Conservation (phyloP, 768 basidiomycete species). For the Termitomyces sp. region DNA sequence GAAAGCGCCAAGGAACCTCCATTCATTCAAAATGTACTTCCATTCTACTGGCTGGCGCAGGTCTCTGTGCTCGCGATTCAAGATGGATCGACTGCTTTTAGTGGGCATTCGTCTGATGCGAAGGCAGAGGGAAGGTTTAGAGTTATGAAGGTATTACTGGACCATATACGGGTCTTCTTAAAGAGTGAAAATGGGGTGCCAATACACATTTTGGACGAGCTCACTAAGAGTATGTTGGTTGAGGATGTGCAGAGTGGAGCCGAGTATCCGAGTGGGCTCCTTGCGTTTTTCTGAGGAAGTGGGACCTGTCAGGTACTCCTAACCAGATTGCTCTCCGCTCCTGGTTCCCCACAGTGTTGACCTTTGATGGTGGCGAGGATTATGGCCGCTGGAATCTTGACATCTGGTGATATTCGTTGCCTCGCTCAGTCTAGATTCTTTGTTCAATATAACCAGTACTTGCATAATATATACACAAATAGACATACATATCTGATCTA, state of each 20-base stretch:
- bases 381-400: too few species aligned
- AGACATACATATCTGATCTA: too few species aligned
- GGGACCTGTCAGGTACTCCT: too few species aligned
- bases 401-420: background rate
- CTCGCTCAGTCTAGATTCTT: too few species aligned
- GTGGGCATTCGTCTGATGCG: background rate
- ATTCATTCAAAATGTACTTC: slow-evolving; percentile 43
- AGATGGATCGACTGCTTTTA: slow-evolving; percentile 33
- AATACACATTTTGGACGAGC: slow-evolving; percentile 44
- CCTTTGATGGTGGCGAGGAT: too few species aligned
- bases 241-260: slow-evolving; percentile 7
- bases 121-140: slow-evolving; percentile 32
- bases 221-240: slow-evolving; percentile 33
- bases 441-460: too few species aligned
- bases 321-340: too few species aligned
- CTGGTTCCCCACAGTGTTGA: too few species aligned
- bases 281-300: slow-evolving; percentile 25
- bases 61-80: slow-evolving; percentile 50
- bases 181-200: slow-evolving; percentile 36
- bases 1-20: slow-evolving; percentile 28
- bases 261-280: slow-evolving; percentile 18
- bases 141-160: slow-evolving; percentile 48
- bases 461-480: too few species aligned
- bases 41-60: slow-evolving; percentile 64
- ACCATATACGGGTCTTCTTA: slow-evolving; percentile 43